Conservation (phyloP, 768 basidiomycete genomes). For the Lenzites betulinus region DNA sequence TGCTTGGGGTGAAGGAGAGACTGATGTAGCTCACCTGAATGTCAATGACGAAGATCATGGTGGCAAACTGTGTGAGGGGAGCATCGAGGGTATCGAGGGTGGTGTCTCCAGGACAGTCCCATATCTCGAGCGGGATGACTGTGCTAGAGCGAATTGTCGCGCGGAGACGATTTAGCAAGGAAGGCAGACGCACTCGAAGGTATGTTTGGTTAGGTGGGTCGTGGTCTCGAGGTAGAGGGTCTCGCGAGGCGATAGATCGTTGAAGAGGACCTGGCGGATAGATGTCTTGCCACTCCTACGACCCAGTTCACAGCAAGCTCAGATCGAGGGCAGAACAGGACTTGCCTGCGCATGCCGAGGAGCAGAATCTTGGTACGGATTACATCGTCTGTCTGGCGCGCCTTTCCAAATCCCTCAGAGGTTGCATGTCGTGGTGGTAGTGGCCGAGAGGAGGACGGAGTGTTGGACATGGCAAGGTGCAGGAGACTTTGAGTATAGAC, state of each 20-base stretch:
- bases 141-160: conserved; percentile 52
- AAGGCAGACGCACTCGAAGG: conserved; percentile 69
- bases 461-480: not conserved
- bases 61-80: conserved; percentile 76
- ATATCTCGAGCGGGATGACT: conserved; percentile 89
- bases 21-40: conserved; percentile 80
- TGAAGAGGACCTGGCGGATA: conserved; percentile 90
- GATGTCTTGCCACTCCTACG: conserved; percentile 89
- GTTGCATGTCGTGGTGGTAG: too few species aligned
- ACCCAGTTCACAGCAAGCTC: not conserved
- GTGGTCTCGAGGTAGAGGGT: conserved; percentile 91
- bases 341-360: conserved; percentile 70
- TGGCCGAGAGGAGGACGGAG: conserved; percentile 9
- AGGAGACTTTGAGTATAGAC: too few species aligned
- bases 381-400: conserved; percentile 7
- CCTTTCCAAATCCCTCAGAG: not conserved
- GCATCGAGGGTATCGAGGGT: conserved; percentile 77
- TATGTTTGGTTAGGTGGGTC: conserved; percentile 69
- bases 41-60: conserved; percentile 92
- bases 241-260: conserved; percentile 77
- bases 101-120: conserved; percentile 91
- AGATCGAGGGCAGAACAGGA: not conserved
- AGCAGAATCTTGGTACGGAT: conserved; percentile 70
- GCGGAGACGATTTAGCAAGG: not conserved
- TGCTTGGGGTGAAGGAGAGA: too few species aligned